phyloP scores from a whole-genome alignment of 2,329 filamentous ascomycete species.

The Talaromyces piceae region DNA sequence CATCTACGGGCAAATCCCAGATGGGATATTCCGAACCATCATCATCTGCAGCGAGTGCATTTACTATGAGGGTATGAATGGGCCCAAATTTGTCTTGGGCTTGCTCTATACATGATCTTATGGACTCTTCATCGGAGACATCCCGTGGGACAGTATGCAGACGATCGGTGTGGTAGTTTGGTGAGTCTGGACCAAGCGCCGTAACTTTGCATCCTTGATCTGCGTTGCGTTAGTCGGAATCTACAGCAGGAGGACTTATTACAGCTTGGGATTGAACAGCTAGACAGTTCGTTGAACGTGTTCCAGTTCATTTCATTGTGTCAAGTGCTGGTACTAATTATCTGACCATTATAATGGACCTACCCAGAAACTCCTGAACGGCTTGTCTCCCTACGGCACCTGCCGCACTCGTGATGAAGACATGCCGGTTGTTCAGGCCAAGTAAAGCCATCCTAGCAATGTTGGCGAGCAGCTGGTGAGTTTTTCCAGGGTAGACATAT shows the following conservation, averaged over 20 bases:
- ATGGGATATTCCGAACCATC: conserved; percentile 42
- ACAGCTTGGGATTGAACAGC: too few relatives aligned
- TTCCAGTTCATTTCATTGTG: background rate
- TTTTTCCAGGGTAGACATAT: background rate
- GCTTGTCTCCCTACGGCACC: conserved; percentile 46
- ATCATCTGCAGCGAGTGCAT: conserved; percentile 47
- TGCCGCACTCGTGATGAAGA: conserved; percentile 48
- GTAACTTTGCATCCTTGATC: conserved; percentile 49
- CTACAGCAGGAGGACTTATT: too few relatives aligned
- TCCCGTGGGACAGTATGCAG: conserved; percentile 41
- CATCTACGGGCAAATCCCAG: conserved; percentile 46
- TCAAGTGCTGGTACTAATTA: background rate
- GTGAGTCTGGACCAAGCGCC: conserved; percentile 38
- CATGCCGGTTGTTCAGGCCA: conserved; percentile 42
- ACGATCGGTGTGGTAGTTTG: conserved; percentile 22
- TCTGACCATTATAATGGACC: conserved; percentile 12
- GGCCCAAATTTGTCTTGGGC: conserved; percentile 42
- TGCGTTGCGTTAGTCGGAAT: conserved; percentile 16
- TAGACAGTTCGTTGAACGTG: background rate
- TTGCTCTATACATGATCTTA: conserved; percentile 33
- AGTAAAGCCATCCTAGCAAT: conserved; percentile 35
- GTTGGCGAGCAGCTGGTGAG: background rate
- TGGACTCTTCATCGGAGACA: conserved; percentile 42
- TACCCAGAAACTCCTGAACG: conserved; percentile 48
- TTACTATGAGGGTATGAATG: conserved; percentile 47